These are phyloP conservation scores for Metarhizium brunneum DNA, from an alignment of 2,329 filamentous ascomycete genomes.

Conservation along the genomic window DNA sequence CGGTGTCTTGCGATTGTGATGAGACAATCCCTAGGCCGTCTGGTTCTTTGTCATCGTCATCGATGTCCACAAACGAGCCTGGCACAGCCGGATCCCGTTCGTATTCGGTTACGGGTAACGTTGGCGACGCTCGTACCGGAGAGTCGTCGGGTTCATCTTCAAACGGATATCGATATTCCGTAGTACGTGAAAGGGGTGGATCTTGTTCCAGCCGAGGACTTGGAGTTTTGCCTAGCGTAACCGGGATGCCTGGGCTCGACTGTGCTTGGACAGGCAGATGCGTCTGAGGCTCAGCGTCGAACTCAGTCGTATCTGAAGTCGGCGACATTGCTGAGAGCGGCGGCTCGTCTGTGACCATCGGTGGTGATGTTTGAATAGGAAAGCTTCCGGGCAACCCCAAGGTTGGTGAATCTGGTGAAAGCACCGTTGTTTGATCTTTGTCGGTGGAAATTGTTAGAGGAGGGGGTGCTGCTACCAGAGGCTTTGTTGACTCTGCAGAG, in stretches of 20 bases:
- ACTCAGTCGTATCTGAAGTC: slow-evolving; percentile 56
- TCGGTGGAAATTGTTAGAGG: slow-evolving; percentile 1
- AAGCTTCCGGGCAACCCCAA: slow-evolving; percentile 59
- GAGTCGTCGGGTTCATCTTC: slow-evolving; percentile 28
- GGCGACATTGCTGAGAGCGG: slow-evolving; percentile 51
- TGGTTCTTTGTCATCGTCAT: not conserved
- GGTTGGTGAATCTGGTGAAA: slow-evolving; percentile 48
- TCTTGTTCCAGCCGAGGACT: slow-evolving; percentile 17
- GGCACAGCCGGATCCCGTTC: not conserved
- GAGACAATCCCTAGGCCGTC: slow-evolving; percentile 6
- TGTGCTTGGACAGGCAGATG: slow-evolving; percentile 35
- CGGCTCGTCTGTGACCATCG: slow-evolving; percentile 33
- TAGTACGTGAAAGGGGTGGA: slow-evolving; percentile 18
- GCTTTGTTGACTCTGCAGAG: not conserved
- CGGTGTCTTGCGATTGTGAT: slow-evolving; percentile 28
- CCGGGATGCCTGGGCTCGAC: slow-evolving; percentile 14
- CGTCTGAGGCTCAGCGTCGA: slow-evolving; percentile 63
- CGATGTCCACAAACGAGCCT: not conserved
- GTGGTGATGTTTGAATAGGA: slow-evolving; percentile 28
- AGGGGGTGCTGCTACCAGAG: slow-evolving; percentile 1
- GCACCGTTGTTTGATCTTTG: not conserved
- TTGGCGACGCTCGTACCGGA: not conserved
- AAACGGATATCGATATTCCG: slow-evolving; percentile 41
- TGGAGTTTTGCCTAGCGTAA: slow-evolving; percentile 18
- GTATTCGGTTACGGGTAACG: not conserved